Evolutionary conservation across 1,284 basidiomycete genomes (phyloP), one percentile per base, ranked within the genome.

Genomic region (Trichosporon sp.): DNA sequence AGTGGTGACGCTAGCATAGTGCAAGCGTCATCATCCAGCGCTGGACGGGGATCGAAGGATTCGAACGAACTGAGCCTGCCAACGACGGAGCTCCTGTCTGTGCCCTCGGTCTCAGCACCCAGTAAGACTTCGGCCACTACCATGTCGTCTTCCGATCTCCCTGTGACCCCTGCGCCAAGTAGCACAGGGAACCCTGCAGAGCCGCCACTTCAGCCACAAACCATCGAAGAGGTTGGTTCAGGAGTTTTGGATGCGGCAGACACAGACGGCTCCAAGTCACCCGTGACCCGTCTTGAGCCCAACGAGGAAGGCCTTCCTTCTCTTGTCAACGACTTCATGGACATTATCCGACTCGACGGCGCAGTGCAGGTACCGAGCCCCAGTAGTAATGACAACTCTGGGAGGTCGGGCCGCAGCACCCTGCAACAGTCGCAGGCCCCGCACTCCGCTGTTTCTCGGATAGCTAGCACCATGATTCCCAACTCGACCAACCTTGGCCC

Each of bases 381-480:
- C 11, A 37, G 59, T 35, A 63, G 32, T 31, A 35, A 63, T 14
- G 59, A 63, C 59, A 63, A 35, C n/a, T 63, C 59, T 16, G 59
- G 59, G 5, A 37, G 32, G 16, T 63, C 59, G 16, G 59, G 59
- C 2, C 59, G 59, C 59, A 63, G 59, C 59, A 63, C 59, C 1
- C 6, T 63, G 59, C 31, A 63, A 4, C 59, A 63, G 7, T 32
- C 59, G 0, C 32, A 72, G 10, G 51, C 26, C 6, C 51, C 51
- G 4, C 73, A 70, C 14, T 21, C 76, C 0, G 56, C 66, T 38
- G 54, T 31, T n/a, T 54, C 67, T 14, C 37, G 48, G 37, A 68
- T 38, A 16, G 37, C 37, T 5, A 54, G 37, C 37, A 59, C 54
- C 51, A 31, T 35, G 67, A 31, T 51, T 16, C 67, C 48, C n/a